A percentile compares a stretch with the other conserved stretches of the same genome.
Evolutionary conservation across 805 yeast species (phyloP).

Genomic region (Nakazawaea wickerhamii): DNA sequence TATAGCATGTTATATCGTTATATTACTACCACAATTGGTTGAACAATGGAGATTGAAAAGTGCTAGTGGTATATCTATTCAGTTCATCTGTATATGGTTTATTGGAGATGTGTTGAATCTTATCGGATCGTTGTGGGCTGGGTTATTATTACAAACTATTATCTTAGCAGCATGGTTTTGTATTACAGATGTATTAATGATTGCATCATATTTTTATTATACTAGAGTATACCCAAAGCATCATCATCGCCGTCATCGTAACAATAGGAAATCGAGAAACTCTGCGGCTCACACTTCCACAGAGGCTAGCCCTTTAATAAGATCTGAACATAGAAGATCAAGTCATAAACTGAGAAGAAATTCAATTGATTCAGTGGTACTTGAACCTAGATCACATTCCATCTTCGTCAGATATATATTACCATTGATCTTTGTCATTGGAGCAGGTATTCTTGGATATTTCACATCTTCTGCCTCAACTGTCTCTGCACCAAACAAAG

Average conservation of each 20-base stretch:
- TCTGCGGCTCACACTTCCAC: conserved; percentile 17
- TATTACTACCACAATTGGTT: conserved; percentile 69
- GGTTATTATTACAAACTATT: conserved; percentile 61
- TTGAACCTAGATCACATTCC: conserved; percentile 42
- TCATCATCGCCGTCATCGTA: conserved; percentile 18
- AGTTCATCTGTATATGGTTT: conserved; percentile 65
- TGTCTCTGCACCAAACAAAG: conserved; percentile 18
- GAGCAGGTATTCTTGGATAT: conserved; percentile 60
- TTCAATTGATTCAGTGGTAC: conserved; percentile 45
- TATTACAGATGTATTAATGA: conserved; percentile 58
- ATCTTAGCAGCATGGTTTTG: conserved; percentile 74
- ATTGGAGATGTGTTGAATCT: conserved; percentile 68
- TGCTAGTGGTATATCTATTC: conserved; percentile 71
- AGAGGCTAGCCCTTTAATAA: conserved; percentile 30
- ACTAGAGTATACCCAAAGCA: conserved; percentile 37
- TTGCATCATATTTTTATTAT: conserved; percentile 56
- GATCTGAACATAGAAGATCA: conserved; percentile 28
- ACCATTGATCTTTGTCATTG: conserved; percentile 57
- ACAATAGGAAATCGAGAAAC: conserved; percentile 15
- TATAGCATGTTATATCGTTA: conserved; percentile 75
- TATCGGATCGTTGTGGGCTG: conserved; percentile 65
- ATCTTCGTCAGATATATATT: conserved; percentile 45
- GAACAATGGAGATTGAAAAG: conserved; percentile 76
- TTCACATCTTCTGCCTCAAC: conserved; percentile 34
- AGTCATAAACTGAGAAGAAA: conserved; percentile 32